These are phyloP conservation scores for Didymella arachidicola DNA, from an alignment of 2,329 filamentous ascomycete genomes.

Conservation along the genomic window DNA sequence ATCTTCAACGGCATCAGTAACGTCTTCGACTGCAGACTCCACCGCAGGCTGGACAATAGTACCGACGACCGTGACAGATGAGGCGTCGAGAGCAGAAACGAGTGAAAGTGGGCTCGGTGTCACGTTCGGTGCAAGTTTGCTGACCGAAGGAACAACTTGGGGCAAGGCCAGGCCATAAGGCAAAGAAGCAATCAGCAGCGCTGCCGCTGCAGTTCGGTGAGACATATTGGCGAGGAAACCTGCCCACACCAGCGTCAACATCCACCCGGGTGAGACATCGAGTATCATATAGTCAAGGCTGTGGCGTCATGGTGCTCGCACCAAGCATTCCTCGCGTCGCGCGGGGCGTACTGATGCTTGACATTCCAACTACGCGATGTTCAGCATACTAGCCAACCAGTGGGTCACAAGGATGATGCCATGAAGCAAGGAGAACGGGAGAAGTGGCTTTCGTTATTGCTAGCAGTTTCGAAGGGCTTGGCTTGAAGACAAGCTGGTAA, in stretches of 20 bases:
- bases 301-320: slow-evolving; percentile 7
- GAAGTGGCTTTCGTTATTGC: slow-evolving; percentile 17
- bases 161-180: slow-evolving; percentile 23
- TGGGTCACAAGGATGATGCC: slow-evolving; percentile 23
- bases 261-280: slow-evolving; percentile 15
- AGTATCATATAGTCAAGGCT: slow-evolving; percentile 21
- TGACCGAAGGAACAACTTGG: slow-evolving; percentile 13
- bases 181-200: slow-evolving; percentile 30
- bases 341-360: slow-evolving; percentile 9
- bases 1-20: slow-evolving; percentile 9
- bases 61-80: slow-evolving; percentile 14
- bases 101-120: slow-evolving; percentile 14
- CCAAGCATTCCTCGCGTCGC: slow-evolving; percentile 30
- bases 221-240: slow-evolving; percentile 25
- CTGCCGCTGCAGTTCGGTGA: slow-evolving; percentile 23
- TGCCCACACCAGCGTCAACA: slow-evolving; percentile 25
- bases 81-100: not conserved
- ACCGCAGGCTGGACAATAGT: slow-evolving; percentile 9
- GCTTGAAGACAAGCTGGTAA: slow-evolving; percentile 12
- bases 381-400: slow-evolving; percentile 18
- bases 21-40: slow-evolving; percentile 5
- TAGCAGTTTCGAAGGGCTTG: slow-evolving; percentile 13
- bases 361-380: slow-evolving; percentile 28
- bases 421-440: slow-evolving; percentile 23
- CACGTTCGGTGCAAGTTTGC: not conserved